A percentile compares a stretch with the other conserved stretches of the same genome.
Conservation (phyloP, 352 stramenopile species). For the Phytophthora macrochlamydospora region DNA sequence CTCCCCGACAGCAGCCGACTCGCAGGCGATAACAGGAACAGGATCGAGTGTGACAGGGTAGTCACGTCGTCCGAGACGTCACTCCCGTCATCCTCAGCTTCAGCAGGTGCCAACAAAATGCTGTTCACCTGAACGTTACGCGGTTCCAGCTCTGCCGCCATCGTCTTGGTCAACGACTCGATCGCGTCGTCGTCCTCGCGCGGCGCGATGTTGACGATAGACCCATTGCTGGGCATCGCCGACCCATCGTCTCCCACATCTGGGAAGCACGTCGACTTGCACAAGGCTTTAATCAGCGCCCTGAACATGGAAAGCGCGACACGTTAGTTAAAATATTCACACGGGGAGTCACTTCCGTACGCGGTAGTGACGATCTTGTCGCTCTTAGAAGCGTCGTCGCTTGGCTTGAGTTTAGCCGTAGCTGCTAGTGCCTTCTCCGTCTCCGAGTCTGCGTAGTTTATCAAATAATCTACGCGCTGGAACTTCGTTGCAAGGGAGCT, state of each 20-base stretch:
- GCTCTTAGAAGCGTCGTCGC: conserved; percentile 5
- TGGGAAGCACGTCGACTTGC: conserved; percentile 39
- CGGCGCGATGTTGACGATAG: conserved; percentile 30
- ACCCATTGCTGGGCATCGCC: conserved; percentile 21
- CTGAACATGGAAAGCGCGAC: conserved; percentile 18
- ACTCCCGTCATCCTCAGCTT: not conserved
- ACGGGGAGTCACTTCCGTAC: conserved; percentile 18
- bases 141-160: conserved; percentile 43
- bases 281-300: conserved; percentile 27
- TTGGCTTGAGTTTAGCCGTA: not conserved
- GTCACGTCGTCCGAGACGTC: conserved; percentile 16
- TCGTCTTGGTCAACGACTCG: conserved; percentile 45
- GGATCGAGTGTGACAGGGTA: conserved; percentile 57
- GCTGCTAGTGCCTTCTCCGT: conserved; percentile 14
- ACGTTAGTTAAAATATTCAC: conserved; percentile 2
- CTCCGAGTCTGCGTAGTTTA: conserved; percentile 59
- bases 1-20: conserved; percentile 61
- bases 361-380: conserved; percentile 17
- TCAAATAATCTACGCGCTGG: conserved; percentile 65
- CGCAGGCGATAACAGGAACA: conserved; percentile 63
- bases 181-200: conserved; percentile 25
- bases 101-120: conserved; percentile 41
- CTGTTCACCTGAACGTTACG: conserved; percentile 63
- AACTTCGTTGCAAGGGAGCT: conserved; percentile 60
- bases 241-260: conserved; percentile 19